Percentiles rank a stretch among this genome's conserved stretches.
phyloP scores from a whole-genome alignment of 2,329 filamentous ascomycete genomes.

The Diaporthe vexans region DNA sequence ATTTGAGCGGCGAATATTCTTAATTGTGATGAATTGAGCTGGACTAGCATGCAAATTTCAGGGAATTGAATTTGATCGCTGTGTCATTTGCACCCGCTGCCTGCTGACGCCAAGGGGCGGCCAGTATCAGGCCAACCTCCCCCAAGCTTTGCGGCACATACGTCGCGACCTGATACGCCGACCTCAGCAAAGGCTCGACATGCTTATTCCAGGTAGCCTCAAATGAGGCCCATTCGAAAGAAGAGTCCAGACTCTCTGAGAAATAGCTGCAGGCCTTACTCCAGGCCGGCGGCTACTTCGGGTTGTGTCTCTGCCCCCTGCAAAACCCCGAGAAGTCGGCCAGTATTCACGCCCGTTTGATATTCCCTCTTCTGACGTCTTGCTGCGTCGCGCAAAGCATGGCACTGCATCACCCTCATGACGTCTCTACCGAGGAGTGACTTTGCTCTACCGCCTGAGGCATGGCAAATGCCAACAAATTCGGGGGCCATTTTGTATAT shows the following conservation, averaged over 20 bases:
- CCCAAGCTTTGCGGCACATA: conserved; percentile 17
- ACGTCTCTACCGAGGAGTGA: background rate
- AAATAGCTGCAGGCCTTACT: background rate
- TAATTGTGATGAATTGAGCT: background rate
- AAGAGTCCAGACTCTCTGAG: background rate
- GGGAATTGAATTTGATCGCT: conserved; percentile 2
- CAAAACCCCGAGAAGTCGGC: background rate
- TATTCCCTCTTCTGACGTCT: conserved; percentile 6
- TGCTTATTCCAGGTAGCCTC: background rate
- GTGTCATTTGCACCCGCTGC: conserved; percentile 15
- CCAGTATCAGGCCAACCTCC: conserved; percentile 9
- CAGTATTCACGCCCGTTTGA: conserved; percentile 19
- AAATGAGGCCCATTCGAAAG: background rate
- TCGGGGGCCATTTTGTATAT: background rate
- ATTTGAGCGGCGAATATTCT: too few species aligned
- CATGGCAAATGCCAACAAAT: too few species aligned
- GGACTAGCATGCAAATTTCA: background rate
- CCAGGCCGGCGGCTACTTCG: background rate
- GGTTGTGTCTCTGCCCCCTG: background rate
- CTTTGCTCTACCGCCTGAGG: too few species aligned
- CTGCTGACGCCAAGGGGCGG: conserved; percentile 26
- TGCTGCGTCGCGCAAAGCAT: background rate
- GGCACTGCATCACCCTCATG: background rate
- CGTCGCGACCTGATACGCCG: background rate
- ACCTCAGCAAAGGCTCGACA: background rate